Base-by-base conservation (phyloP, 2,329 filamentous ascomycete species). In the Plectosphaerella sp. region DNA sequence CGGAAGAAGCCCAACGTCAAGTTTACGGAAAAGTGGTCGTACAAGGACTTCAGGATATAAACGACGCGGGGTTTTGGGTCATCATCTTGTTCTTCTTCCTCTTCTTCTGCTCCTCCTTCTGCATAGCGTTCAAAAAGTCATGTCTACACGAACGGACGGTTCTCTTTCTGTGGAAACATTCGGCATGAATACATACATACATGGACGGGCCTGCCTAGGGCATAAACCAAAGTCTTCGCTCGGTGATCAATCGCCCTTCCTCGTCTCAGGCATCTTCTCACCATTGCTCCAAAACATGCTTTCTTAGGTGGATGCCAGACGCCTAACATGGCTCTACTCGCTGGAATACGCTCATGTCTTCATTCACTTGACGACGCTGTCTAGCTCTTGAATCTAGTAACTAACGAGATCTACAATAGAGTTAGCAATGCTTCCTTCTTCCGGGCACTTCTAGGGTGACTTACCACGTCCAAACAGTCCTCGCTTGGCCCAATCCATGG, bases 401-500 rank as follows among this genome's bases (percentile, higher is more conserved):
- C 64, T 66, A 61, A 70, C 68, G 46, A 71, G 56, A 58, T 71
- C 69, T 71, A 47, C 15, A 24, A 12, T 1, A 12, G 6, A 25
- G 49, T 57, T 45, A 56, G 51, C 14, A 45, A 9, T 14, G 15
- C 14, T 59, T 14, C 9, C 28, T 22, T 22, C 22, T 5, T 5
- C 18, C 18, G n/a, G 10, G 6, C 12, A 10, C 43, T 14, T 46
- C 7, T 5, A 43, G 14, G 1, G 50, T 45, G 52, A 76, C 86
- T 75, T 72, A 97, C 93, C 94, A 86, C 94, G 82, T 60, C 94
- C 94, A 74, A 99, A 99, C 20, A 99, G 71, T 12, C 91, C 89
- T 67, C 95, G 81, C 82, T 97, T 99, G n/a, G 84, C 86, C 94
- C 94, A 99, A 69, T 99, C 94, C 94, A 99, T 97, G 16, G 91